phyloP scores from a whole-genome alignment of 176 grass and related monocot species.

The Oryza glaberrima region DNA sequence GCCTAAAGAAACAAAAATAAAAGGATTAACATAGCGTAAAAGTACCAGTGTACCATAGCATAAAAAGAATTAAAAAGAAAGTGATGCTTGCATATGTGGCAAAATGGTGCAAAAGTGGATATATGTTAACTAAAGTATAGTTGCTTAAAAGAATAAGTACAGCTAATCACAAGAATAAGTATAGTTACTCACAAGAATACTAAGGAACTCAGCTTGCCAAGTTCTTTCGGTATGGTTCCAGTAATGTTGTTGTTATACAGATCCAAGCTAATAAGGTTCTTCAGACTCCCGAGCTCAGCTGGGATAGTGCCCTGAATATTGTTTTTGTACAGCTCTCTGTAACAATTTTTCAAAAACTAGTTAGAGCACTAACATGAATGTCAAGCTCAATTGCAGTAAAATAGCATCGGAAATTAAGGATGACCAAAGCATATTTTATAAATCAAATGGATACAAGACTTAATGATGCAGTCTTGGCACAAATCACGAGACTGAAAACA shows the following conservation, averaged over 20 bases:
- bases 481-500: not conserved
- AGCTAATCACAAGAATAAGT: not conserved
- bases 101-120: not conserved
- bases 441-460: not conserved
- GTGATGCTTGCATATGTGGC: not conserved
- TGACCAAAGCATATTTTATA: not conserved
- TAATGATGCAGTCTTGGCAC: not conserved
- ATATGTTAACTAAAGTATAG: not conserved
- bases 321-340: slow-evolving; percentile 85
- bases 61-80: not conserved
- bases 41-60: not conserved
- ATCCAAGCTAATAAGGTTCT: slow-evolving; percentile 75
- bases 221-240: slow-evolving; percentile 59
- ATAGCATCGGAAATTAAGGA: not conserved
- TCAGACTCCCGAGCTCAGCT: slow-evolving; percentile 64
- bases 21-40: not conserved
- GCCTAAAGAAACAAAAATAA: slow-evolving; percentile 39
- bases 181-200: slow-evolving; percentile 69
- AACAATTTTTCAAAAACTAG: slow-evolving; percentile 7
- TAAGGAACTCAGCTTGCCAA: slow-evolving; percentile 67
- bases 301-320: slow-evolving; percentile 74
- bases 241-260: slow-evolving; percentile 88
- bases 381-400: not conserved
- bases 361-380: slow-evolving; percentile 14
- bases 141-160: slow-evolving; percentile 53